phyloP scores from a whole-genome alignment of 202 grass and related monocot genomes.

The Digitaria exilis region DNA sequence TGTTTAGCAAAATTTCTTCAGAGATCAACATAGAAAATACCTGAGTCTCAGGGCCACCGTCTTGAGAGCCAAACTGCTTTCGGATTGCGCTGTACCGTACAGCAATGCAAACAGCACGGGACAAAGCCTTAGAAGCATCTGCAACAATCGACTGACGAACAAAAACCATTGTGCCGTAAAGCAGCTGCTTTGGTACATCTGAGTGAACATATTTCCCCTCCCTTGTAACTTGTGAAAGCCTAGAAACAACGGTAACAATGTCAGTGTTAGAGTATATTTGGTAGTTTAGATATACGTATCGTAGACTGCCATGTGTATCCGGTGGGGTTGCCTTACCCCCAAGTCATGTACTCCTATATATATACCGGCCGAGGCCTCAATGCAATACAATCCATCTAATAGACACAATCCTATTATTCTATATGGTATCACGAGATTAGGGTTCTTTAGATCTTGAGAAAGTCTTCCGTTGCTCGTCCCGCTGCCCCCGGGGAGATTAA shows the following conservation, averaged over 20 bases:
- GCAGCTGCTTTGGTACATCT: slow-evolving; percentile 86
- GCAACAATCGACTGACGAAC: slow-evolving; percentile 88
- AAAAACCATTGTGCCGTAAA: slow-evolving; percentile 97
- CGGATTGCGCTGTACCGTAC: slow-evolving; percentile 87
- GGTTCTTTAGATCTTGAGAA: too few relatives aligned
- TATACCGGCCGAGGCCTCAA: too few relatives aligned
- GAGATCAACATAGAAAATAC: slow-evolving; percentile 38
- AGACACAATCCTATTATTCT: too few relatives aligned
- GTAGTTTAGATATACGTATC: too few relatives aligned
- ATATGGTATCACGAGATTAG: too few relatives aligned
- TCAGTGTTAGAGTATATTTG: too few relatives aligned
- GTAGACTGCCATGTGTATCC: too few relatives aligned
- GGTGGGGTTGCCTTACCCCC: too few relatives aligned
- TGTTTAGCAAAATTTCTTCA: neutral
- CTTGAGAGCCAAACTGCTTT: slow-evolving; percentile 86
- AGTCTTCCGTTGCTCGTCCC: too few relatives aligned
- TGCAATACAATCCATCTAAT: too few relatives aligned
- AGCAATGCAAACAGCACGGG: slow-evolving; percentile 90
- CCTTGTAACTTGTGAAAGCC: slow-evolving; percentile 93
- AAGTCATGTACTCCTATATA: too few relatives aligned
- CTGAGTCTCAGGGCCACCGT: slow-evolving; percentile 77
- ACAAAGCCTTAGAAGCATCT: slow-evolving; percentile 90
- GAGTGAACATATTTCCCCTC: slow-evolving; percentile 94
- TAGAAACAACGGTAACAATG: slow-evolving; percentile 36
- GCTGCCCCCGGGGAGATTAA: too few relatives aligned